Evolutionary conservation across 2,329 filamentous ascomycete genomes (phyloP).

Genomic region (Penicillium sp.): DNA sequence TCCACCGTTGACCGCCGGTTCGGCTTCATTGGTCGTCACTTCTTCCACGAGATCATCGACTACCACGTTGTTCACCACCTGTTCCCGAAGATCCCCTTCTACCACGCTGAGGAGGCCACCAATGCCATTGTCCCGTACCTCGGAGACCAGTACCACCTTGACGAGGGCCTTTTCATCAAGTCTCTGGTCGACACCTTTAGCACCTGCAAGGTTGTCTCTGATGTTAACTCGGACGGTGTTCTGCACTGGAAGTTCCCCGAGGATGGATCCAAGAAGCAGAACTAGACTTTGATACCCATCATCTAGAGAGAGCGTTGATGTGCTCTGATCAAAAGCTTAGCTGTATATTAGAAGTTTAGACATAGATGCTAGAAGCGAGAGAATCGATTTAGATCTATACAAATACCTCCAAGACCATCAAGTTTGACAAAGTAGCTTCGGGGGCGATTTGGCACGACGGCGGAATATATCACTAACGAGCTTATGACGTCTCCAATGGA

Average conservation of each 20-base stretch:
- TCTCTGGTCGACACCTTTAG: slow-evolving; percentile 23
- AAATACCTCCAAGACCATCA: not conserved
- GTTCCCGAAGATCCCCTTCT: slow-evolving; percentile 66
- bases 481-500: not conserved
- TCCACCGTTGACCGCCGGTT: slow-evolving; percentile 69
- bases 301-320: not conserved
- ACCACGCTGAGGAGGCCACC: slow-evolving; percentile 64
- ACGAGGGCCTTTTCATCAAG: slow-evolving; percentile 25
- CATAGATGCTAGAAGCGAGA: not conserved
- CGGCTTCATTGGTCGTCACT: slow-evolving; percentile 65
- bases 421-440: not conserved
- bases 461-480: too few relatives aligned
- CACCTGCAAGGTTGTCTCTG: slow-evolving; percentile 25
- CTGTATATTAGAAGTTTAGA: slow-evolving; percentile 6
- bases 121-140: slow-evolving; percentile 61
- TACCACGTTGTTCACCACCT: slow-evolving; percentile 68
- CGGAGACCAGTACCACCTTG: slow-evolving; percentile 41
- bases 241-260: slow-evolving; percentile 24
- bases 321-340: slow-evolving; percentile 4
- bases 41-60: slow-evolving; percentile 71
- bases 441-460: too few relatives aligned
- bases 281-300: slow-evolving; percentile 13
- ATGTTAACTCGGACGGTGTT: slow-evolving; percentile 25
- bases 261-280: slow-evolving; percentile 19
- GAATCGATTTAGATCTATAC: not conserved